Evolutionary conservation across 768 basidiomycete genomes (phyloP).

Genomic region (Tephrocybe sp.): DNA sequence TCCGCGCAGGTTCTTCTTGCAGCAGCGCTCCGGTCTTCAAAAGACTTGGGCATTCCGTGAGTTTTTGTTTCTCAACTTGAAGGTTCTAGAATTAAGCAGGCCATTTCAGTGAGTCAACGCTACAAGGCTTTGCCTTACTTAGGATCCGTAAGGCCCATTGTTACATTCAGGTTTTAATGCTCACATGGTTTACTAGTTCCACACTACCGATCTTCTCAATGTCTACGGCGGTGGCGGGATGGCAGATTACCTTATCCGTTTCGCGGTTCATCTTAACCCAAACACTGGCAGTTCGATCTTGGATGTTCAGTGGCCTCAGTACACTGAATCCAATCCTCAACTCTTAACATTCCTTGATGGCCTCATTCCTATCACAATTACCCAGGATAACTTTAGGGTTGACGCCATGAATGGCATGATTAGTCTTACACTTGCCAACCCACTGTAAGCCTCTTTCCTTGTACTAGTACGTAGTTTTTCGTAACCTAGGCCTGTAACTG

Average conservation of each 20-base stretch:
- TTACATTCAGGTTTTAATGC: background rate
- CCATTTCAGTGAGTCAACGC: constrained; percentile 40
- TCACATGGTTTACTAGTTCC: constrained; percentile 26
- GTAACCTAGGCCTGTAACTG: too few relatives aligned
- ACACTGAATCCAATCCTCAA: constrained; percentile 28
- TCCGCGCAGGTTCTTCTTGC: constrained; percentile 46
- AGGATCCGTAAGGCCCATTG: constrained; percentile 34
- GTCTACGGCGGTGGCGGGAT: constrained; percentile 40
- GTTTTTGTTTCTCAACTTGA: constrained; percentile 11
- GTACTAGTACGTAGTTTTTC: background rate
- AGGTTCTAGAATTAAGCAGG: constrained; percentile 5
- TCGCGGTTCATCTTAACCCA: constrained; percentile 39
- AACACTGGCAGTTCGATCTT: constrained; percentile 27
- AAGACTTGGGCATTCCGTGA: constrained; percentile 41
- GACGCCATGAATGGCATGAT: constrained; percentile 35
- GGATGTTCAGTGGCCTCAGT: constrained; percentile 42
- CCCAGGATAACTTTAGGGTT: constrained; percentile 40
- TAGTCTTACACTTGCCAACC: constrained; percentile 28
- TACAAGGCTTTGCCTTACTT: constrained; percentile 38
- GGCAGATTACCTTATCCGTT: constrained; percentile 44
- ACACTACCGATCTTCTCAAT: constrained; percentile 39
- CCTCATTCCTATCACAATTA: constrained; percentile 27
- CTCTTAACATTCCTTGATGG: constrained; percentile 40
- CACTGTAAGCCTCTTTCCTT: constrained; percentile 21
- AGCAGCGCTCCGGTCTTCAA: constrained; percentile 35